phyloP scores from a whole-genome alignment of 2,329 filamentous ascomycete genomes.

The Epichloe gansuensis region DNA sequence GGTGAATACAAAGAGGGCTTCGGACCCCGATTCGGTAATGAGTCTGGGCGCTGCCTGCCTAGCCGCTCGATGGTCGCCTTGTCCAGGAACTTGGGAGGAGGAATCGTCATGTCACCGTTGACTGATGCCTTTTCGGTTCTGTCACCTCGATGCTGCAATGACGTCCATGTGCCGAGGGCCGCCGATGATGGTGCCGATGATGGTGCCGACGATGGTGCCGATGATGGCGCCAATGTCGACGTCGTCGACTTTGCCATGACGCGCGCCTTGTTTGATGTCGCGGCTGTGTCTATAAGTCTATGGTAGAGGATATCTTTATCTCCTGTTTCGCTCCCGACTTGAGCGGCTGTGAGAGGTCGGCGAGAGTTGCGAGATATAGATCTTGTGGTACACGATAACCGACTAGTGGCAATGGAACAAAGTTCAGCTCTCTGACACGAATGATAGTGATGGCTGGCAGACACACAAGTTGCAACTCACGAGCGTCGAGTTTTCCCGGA shows the following conservation, averaged over 20 bases:
- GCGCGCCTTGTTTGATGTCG: background rate
- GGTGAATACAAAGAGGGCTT: constrained; percentile 50
- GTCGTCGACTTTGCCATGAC: background rate
- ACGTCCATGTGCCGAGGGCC: background rate
- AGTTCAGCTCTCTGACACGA: too few species aligned
- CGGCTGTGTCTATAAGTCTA: too few species aligned
- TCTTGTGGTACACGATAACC: too few species aligned
- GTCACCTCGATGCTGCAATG: background rate
- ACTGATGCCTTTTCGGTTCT: background rate
- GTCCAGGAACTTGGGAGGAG: constrained; percentile 5
- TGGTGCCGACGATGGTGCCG: background rate
- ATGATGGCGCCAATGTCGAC: background rate
- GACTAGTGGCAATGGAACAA: too few species aligned
- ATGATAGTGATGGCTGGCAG: too few species aligned
- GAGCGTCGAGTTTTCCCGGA: background rate
- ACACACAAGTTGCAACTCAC: too few species aligned
- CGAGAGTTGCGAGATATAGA: too few species aligned
- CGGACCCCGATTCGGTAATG: constrained; percentile 41
- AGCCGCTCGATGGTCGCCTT: constrained; percentile 41
- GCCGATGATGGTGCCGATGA: background rate
- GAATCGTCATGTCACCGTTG: background rate
- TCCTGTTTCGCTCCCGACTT: too few species aligned
- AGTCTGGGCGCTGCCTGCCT: constrained; percentile 47
- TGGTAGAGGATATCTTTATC: too few species aligned
- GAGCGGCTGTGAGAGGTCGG: too few species aligned